Percentiles rank a stretch among this genome's conserved stretches.
These are phyloP conservation scores for Capronia epimyces DNA, from an alignment of 2,329 filamentous ascomycete genomes.

Conservation along the genomic window DNA sequence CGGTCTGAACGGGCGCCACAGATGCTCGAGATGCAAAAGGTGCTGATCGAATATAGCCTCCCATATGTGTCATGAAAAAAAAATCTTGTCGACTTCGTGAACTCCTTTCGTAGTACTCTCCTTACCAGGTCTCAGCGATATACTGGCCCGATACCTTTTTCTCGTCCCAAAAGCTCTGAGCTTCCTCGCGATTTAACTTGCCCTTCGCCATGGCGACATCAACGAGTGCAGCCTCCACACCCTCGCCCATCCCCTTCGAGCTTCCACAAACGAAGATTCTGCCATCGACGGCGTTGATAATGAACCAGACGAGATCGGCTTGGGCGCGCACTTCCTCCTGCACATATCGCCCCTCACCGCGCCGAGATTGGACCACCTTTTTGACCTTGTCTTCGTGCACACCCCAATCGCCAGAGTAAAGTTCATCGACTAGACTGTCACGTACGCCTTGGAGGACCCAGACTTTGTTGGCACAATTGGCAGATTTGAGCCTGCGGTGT, in stretches of 20 bases:
- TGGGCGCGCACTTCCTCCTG: conserved; percentile 91
- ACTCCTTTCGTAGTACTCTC: no score
- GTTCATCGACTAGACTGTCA: conserved; percentile 90
- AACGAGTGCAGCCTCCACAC: conserved; percentile 79
- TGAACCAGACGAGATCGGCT: conserved; percentile 96
- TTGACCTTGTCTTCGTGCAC: conserved; percentile 84
- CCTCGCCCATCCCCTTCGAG: conserved; percentile 94
- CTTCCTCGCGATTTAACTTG: conserved; percentile 74
- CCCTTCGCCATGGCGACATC: conserved; percentile 92
- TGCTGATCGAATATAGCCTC: no score
- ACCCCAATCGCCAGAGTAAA: conserved; percentile 95
- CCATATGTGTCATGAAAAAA: no score
- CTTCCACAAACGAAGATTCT: conserved; percentile 95
- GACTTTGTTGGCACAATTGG: conserved; percentile 95
- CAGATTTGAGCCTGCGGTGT: conserved; percentile 84
- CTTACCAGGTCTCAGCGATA: conserved; percentile 59
- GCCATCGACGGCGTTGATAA: conserved; percentile 93
- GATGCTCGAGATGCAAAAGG: no score
- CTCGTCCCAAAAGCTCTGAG: conserved; percentile 78
- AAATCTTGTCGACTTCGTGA: background rate
- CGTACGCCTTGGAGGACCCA: conserved; percentile 92
- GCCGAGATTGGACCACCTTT: conserved; percentile 70
- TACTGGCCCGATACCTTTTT: conserved; percentile 94
- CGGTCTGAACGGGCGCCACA: no score
- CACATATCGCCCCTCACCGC: conserved; percentile 80